phyloP scores from a whole-genome alignment of 1,139 yeast species.

The Saccharomyces uvarum region DNA sequence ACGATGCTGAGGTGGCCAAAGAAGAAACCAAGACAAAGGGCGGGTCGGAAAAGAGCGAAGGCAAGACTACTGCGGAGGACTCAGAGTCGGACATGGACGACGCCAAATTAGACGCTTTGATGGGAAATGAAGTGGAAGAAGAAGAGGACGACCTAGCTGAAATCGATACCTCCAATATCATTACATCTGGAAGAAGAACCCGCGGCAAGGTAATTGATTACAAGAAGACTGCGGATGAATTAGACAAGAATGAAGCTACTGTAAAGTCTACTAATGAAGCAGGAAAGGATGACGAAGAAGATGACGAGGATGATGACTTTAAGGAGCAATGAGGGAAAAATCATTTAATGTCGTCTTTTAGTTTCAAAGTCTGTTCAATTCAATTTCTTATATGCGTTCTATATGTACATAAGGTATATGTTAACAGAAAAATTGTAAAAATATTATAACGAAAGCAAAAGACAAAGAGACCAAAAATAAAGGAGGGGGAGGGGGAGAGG shows the following conservation, averaged over 20 bases:
- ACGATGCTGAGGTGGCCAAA: constrained; percentile 37
- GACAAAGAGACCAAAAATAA: background rate
- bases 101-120: constrained; percentile 38
- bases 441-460: background rate
- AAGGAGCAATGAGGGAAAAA: constrained; percentile 9
- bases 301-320: constrained; percentile 24
- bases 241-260: constrained; percentile 44
- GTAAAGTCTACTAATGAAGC: constrained; percentile 14
- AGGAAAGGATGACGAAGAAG: constrained; percentile 35
- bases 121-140: constrained; percentile 47
- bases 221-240: constrained; percentile 70
- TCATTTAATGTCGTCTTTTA: background rate
- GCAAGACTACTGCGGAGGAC: constrained; percentile 36
- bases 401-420: background rate
- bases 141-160: constrained; percentile 80
- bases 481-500: background rate
- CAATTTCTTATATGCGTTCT: constrained; percentile 1
- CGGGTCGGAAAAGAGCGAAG: constrained; percentile 40
- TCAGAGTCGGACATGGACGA: constrained; percentile 54
- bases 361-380: background rate
- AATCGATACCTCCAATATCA: constrained; percentile 78
- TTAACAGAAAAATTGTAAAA: background rate
- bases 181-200: constrained; percentile 79
- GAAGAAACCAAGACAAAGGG: constrained; percentile 37
- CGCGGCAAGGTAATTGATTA: constrained; percentile 86